Evolutionary conservation across 164 flowering plant genomes (phyloP), one percentile per base, ranked within the genome.

Genomic region (Tetracentron sinense): DNA sequence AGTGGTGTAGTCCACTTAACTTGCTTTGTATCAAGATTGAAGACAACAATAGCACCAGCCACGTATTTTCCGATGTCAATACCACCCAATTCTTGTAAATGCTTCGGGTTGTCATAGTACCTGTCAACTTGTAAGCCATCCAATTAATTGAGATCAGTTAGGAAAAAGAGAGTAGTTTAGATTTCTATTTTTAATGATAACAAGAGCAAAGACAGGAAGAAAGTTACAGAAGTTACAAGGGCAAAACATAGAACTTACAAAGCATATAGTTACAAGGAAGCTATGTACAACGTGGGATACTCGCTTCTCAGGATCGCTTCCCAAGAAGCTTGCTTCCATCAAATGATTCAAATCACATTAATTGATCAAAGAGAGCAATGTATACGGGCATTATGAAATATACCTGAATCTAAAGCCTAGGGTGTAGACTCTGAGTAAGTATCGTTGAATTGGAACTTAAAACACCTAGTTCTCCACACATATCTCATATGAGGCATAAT

Each of bases 11-110:
- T 81, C 99, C 99, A 95, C 76, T 95, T 95, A 62, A 95, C 86
- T 84, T 95, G 94, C 81, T 84, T 92, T 35, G 97, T 88, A 47
- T 90, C 96, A 38, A 95, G 97, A 79, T 95, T 83, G 77, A 95
- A 88, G 63, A 88, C 99, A 72, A 92, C 99, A 70, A 95, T 88
- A 23, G 83, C 81, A 54, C 94, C 82, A 30, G 95, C 98, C 22
- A 95, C 88, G 75, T 90, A 95, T 67, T 95, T 95, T 63, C 80
- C 88, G 61, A 92, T 86, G 58, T 90, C 91, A 69, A 95, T 82
- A 57, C 77, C 94, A 69, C 96, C 97, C 72, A 95, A 72, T 46
- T 95, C 99, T 72, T 84, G 80, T 64, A 79, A 68, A 81, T 86
- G 92, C 72, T 92, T 93, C 27, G 85, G 86, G 68, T 90, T 92